A percentile compares a stretch with the other conserved stretches of the same genome.
Conservation (phyloP, 2,329 filamentous ascomycete species). For the Orbilia brochopaga region DNA sequence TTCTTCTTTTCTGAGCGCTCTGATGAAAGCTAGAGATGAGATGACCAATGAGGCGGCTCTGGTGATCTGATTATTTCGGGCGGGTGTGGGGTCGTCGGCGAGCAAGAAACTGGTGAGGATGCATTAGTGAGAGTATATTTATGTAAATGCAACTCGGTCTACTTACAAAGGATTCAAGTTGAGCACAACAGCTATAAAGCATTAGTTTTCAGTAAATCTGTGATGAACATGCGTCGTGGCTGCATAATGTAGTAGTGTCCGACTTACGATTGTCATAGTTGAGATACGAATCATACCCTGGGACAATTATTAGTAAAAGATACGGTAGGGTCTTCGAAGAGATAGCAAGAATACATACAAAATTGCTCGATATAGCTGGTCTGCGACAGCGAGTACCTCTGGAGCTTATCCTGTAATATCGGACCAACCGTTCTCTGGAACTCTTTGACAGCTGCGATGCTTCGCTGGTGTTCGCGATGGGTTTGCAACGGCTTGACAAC, state of each 20-base stretch:
- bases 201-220: slow-evolving; percentile 39
- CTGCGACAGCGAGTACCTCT: slow-evolving; percentile 86
- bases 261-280: slow-evolving; percentile 84
- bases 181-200: slow-evolving; percentile 73
- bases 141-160: slow-evolving; percentile 10
- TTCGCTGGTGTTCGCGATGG: slow-evolving; percentile 80
- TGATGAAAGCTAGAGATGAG: slow-evolving; percentile 87
- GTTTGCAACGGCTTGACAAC: slow-evolving; percentile 81
- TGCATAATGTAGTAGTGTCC: neutral
- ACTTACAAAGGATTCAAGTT: slow-evolving; percentile 86
- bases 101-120: slow-evolving; percentile 71
- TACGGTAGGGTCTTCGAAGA: slow-evolving; percentile 33
- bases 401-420: slow-evolving; percentile 83
- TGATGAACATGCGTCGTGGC: slow-evolving; percentile 3
- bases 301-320: slow-evolving; percentile 50
- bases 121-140: slow-evolving; percentile 2
- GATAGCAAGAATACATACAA: slow-evolving; percentile 68
- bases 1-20: slow-evolving; percentile 90
- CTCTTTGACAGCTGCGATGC: slow-evolving; percentile 76
- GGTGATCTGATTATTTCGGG: slow-evolving; percentile 94
- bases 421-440: slow-evolving; percentile 83
- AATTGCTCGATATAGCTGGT: slow-evolving; percentile 99
- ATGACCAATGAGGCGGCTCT: slow-evolving; percentile 89
- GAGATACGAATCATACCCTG: slow-evolving; percentile 98
- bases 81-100: slow-evolving; percentile 95